phyloP scores from a whole-genome alignment of 139 green algal genomes.

The Picochlorum sp. region DNA sequence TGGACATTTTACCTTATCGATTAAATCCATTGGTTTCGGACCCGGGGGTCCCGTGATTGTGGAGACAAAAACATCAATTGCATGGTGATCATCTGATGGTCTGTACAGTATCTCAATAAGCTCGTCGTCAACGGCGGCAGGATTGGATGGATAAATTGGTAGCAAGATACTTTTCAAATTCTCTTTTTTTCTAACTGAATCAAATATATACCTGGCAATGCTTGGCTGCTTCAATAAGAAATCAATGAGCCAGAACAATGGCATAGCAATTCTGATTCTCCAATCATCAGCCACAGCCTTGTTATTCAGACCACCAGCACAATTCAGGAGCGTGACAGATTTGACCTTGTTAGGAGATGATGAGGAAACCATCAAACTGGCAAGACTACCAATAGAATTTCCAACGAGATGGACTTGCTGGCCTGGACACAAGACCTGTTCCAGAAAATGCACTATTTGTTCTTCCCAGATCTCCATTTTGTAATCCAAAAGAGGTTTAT shows the following conservation, averaged over 20 bases:
- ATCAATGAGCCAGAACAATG: conserved; percentile 80
- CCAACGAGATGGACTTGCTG: not conserved
- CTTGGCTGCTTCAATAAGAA: conserved; percentile 57
- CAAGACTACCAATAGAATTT: conserved; percentile 9
- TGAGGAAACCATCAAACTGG: conserved; percentile 13
- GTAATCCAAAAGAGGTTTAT: conserved; percentile 20
- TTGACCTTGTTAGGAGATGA: conserved; percentile 8
- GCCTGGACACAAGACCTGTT: not conserved
- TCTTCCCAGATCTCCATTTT: conserved; percentile 20
- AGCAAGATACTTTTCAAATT: conserved; percentile 49
- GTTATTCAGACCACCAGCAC: conserved; percentile 80
- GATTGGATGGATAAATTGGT: conserved; percentile 57
- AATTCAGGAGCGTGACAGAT: conserved; percentile 71
- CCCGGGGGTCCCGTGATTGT: conserved; percentile 58
- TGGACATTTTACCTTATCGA: conserved; percentile 35
- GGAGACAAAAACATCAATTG: conserved; percentile 76
- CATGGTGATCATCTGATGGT: conserved; percentile 46
- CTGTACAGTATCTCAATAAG: conserved; percentile 63
- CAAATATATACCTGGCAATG: conserved; percentile 56
- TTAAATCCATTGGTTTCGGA: conserved; percentile 63
- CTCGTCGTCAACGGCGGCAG: conserved; percentile 68
- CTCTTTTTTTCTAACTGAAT: conserved; percentile 41
- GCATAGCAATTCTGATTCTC: conserved; percentile 64
- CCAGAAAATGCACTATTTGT: conserved; percentile 15
- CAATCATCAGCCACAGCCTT: conserved; percentile 68